These are phyloP conservation scores for Phytophthora tubulina DNA, from an alignment of 352 stramenopile genomes.

Conservation along the genomic window DNA sequence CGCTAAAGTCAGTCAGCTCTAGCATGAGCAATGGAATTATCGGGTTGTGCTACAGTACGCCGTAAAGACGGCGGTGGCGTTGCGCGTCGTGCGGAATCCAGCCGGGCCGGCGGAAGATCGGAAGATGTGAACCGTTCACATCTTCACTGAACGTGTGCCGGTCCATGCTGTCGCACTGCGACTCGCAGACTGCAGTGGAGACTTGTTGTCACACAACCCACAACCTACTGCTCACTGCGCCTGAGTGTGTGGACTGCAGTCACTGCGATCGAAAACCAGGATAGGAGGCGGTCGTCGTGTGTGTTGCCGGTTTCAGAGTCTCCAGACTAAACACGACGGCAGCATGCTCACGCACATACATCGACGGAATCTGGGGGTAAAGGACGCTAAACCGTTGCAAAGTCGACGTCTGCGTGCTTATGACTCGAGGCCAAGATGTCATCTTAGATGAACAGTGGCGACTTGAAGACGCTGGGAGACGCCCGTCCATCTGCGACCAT, in stretches of 20 bases:
- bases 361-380: slow-evolving; percentile 6
- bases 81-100: slow-evolving; percentile 2
- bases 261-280: slow-evolving; percentile 17
- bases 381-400: background rate
- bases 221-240: slow-evolving; percentile 10
- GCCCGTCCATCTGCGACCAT: slow-evolving; percentile 10
- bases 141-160: slow-evolving; percentile 19
- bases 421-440: slow-evolving; percentile 3
- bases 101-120: slow-evolving; percentile 26
- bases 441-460: background rate
- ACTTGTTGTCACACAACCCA: slow-evolving; percentile 29
- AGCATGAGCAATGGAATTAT: too few relatives aligned
- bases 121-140: too few relatives aligned
- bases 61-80: slow-evolving; percentile 16
- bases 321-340: background rate
- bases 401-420: background rate
- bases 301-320: background rate
- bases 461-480: background rate
- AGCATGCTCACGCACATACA: slow-evolving; percentile 10
- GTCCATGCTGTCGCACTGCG: slow-evolving; percentile 22
- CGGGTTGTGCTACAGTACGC: too few relatives aligned
- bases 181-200: too few relatives aligned
- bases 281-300: slow-evolving; percentile 18
- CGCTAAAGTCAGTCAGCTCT: background rate
- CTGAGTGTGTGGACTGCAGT: slow-evolving; percentile 10